Percentiles rank a stretch among this genome's conserved stretches.
Conservation (phyloP, 371 early-diverging fungal genomes). For the Mortierella sp. region DNA sequence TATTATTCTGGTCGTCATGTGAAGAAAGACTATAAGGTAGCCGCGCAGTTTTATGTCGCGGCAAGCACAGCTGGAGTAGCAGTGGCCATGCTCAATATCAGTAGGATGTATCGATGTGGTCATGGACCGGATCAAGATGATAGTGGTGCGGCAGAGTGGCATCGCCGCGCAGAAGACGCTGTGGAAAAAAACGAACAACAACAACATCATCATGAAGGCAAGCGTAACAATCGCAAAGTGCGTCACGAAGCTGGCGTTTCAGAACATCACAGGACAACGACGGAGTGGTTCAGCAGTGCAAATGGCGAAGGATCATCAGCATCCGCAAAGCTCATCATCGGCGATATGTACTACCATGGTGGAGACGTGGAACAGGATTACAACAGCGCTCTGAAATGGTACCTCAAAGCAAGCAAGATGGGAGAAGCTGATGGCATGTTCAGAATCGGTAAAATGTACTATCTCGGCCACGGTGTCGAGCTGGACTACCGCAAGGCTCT, state of each 20-base stretch:
- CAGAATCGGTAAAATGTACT: constrained; percentile 79
- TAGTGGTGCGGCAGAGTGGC: too few species aligned
- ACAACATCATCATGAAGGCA: too few species aligned
- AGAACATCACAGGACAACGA: constrained; percentile 1
- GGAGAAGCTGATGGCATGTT: constrained; percentile 60
- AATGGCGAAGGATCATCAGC: constrained; percentile 7
- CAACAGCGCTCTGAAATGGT: constrained; percentile 65
- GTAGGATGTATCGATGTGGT: too few species aligned
- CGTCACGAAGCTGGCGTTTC: too few species aligned
- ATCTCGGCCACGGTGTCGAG: constrained; percentile 72
- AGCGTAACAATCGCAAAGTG: too few species aligned
- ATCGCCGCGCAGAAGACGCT: too few species aligned
- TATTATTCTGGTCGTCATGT: constrained; percentile 78
- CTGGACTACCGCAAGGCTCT: constrained; percentile 64
- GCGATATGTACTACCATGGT: constrained; percentile 79
- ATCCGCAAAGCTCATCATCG: constrained; percentile 74
- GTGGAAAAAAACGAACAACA: too few species aligned
- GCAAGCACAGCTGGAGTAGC: too few species aligned
- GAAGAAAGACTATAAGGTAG: constrained; percentile 58
- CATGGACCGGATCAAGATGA: too few species aligned
- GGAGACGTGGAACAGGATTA: constrained; percentile 65
- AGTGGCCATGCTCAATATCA: too few species aligned
- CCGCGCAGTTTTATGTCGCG: constrained; percentile 17
- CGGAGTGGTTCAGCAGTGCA: constrained; percentile 58
- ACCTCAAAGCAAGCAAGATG: constrained; percentile 23